Evolutionary conservation across 139 green algal genomes (phyloP).

Genomic region (Yamagishiella unicocca): DNA sequence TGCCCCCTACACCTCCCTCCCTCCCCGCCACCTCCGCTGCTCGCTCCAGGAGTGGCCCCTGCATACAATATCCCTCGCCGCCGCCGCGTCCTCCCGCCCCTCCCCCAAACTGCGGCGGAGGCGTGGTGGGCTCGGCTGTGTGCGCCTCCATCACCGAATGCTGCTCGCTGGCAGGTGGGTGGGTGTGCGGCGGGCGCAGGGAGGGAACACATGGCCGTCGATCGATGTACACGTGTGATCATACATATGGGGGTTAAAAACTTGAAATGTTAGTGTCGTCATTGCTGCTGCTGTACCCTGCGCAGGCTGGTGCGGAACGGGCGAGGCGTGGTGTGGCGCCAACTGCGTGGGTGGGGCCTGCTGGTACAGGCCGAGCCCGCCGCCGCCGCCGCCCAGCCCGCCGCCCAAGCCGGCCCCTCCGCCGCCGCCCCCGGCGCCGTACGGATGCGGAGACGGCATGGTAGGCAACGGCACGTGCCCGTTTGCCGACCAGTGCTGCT

Average conservation of each 20-base stretch:
- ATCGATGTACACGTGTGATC: no score
- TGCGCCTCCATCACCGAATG: background rate
- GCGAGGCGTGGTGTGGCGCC: background rate
- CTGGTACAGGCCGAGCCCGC: background rate
- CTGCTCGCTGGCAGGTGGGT: background rate
- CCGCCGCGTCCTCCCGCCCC: background rate
- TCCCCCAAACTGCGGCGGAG: background rate
- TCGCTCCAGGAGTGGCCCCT: background rate
- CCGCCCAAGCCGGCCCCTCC: no score
- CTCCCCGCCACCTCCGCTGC: no score
- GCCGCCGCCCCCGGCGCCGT: background rate
- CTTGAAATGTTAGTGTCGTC: no score
- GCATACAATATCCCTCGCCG: conserved; percentile 10
- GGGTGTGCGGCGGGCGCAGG: background rate
- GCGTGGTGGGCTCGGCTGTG: background rate
- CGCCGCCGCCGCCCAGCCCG: background rate
- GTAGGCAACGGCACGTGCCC: conserved; percentile 15
- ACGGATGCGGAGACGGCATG: conserved; percentile 6
- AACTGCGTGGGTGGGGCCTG: conserved; percentile 11
- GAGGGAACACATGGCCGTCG: no score
- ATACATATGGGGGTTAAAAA: no score
- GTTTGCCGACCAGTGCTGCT: background rate
- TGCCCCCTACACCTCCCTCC: no score
- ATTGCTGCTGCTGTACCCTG: no score
- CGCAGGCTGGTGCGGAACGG: conserved; percentile 4